These are phyloP conservation scores for Leccinum holopus DNA, from an alignment of 1,284 basidiomycete species.

Conservation along the genomic window DNA sequence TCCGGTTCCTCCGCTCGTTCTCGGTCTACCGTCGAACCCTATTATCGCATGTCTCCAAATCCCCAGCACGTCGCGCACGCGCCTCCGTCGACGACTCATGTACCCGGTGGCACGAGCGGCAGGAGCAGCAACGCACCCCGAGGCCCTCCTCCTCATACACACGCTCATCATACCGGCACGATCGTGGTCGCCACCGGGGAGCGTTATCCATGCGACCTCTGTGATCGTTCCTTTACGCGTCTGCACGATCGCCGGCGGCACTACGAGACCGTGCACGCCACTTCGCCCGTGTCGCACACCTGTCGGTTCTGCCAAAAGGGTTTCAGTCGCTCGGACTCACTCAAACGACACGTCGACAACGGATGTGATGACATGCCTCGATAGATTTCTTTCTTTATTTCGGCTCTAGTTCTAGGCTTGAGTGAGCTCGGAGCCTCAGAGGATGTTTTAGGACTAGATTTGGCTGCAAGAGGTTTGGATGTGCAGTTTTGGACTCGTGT, in stretches of 20 bases:
- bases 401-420: not conserved
- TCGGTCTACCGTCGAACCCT: slow-evolving; percentile 33
- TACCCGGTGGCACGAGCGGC: slow-evolving; percentile 5
- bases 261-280: slow-evolving; percentile 69
- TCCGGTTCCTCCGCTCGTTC: slow-evolving; percentile 29
- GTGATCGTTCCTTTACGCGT: slow-evolving; percentile 73
- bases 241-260: slow-evolving; percentile 77
- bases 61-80: slow-evolving; percentile 36
- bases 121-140: slow-evolving; percentile 20
- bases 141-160: slow-evolving; percentile 14
- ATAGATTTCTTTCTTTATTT: slow-evolving; percentile 25
- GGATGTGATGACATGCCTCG: slow-evolving; percentile 60
- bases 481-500: slow-evolving; percentile 17
- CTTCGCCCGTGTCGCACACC: slow-evolving; percentile 56
- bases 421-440: slow-evolving; percentile 17
- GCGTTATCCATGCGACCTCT: slow-evolving; percentile 65
- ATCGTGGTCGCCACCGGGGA: slow-evolving; percentile 41
- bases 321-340: slow-evolving; percentile 64
- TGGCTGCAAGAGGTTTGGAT: slow-evolving; percentile 15
- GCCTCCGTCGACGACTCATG: slow-evolving; percentile 19
- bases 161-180: slow-evolving; percentile 15
- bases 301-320: slow-evolving; percentile 70
- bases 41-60: slow-evolving; percentile 40
- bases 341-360: slow-evolving; percentile 64
- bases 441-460: slow-evolving; percentile 16